A percentile compares a stretch with the other conserved stretches of the same genome.
These are phyloP conservation scores for Trichoderma cornu-damae DNA, from an alignment of 2,329 filamentous ascomycete species.

Conservation along the genomic window DNA sequence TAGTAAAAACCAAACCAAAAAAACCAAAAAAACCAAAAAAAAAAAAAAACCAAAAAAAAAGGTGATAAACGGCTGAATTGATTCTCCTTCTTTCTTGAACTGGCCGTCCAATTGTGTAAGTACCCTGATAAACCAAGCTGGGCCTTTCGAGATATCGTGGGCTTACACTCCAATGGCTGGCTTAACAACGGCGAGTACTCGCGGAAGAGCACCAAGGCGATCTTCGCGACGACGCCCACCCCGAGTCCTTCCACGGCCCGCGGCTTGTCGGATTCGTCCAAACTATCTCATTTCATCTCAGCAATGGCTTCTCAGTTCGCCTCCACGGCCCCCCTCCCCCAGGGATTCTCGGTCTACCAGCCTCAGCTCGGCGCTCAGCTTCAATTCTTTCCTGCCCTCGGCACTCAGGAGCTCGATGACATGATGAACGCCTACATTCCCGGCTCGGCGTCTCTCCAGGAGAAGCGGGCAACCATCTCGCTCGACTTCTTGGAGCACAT, in stretches of 20 bases:
- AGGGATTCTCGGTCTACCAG: constrained; percentile 58
- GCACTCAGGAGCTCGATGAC: constrained; percentile 55
- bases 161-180: constrained; percentile 19
- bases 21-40: background rate
- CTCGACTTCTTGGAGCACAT: constrained; percentile 56
- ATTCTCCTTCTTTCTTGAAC: background rate
- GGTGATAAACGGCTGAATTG: background rate
- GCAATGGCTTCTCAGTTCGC: constrained; percentile 28
- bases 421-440: constrained; percentile 55
- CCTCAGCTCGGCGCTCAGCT: constrained; percentile 51
- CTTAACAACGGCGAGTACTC: background rate
- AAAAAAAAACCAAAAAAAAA: background rate
- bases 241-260: background rate
- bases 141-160: background rate
- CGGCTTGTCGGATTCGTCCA: background rate
- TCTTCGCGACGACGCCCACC: background rate
- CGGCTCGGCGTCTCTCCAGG: constrained; percentile 48
- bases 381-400: constrained; percentile 62
- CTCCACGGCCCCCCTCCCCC: constrained; percentile 28
- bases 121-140: background rate
- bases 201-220: background rate
- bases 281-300: background rate
- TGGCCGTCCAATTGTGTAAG: constrained; percentile 13
- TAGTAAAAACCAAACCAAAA: background rate
- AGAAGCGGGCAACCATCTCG: constrained; percentile 54